Evolutionary conservation across 2,329 filamentous ascomycete species (phyloP).

Genomic region (Clarireedia monteithiana): DNA sequence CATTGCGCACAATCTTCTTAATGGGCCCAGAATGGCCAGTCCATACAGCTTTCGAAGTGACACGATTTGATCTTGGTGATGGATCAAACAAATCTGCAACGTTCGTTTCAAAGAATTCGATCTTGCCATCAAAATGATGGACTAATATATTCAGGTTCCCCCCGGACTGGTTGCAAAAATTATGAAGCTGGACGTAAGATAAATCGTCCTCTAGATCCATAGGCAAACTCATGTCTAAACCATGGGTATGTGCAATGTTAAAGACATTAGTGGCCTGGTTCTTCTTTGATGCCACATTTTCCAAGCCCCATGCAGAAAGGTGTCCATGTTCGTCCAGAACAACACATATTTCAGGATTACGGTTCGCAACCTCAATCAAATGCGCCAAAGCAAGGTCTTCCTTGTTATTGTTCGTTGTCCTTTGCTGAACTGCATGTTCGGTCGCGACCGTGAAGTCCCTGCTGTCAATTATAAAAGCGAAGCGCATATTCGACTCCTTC

Average conservation of each 20-base stretch:
- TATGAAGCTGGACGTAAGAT: conserved; percentile 59
- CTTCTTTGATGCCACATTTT: conserved; percentile 69
- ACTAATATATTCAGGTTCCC: conserved; percentile 66
- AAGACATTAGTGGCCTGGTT: conserved; percentile 65
- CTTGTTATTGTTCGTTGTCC: conserved; percentile 40
- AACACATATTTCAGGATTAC: conserved; percentile 79
- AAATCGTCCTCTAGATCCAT: conserved; percentile 13
- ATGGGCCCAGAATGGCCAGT: conserved; percentile 76
- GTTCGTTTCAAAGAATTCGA: conserved; percentile 73
- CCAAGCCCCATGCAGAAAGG: conserved; percentile 88
- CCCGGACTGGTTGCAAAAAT: conserved; percentile 59
- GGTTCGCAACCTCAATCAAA: conserved; percentile 77
- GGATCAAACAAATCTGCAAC: conserved; percentile 78
- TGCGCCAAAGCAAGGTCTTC: conserved; percentile 71
- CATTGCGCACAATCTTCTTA: conserved; percentile 80
- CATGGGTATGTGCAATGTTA: conserved; percentile 73
- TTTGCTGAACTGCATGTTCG: conserved; percentile 62
- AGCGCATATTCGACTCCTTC: conserved; percentile 39
- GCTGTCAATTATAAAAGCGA: conserved; percentile 76
- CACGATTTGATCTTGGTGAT: conserved; percentile 47
- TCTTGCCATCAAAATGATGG: conserved; percentile 78
- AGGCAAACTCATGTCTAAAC: conserved; percentile 38
- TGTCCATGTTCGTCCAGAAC: conserved; percentile 75
- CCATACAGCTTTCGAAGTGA: conserved; percentile 62
- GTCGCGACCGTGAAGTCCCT: conserved; percentile 71